Evolutionary conservation across 805 yeast genomes (phyloP).

Genomic region (Wickerhamiella hasegawae): DNA sequence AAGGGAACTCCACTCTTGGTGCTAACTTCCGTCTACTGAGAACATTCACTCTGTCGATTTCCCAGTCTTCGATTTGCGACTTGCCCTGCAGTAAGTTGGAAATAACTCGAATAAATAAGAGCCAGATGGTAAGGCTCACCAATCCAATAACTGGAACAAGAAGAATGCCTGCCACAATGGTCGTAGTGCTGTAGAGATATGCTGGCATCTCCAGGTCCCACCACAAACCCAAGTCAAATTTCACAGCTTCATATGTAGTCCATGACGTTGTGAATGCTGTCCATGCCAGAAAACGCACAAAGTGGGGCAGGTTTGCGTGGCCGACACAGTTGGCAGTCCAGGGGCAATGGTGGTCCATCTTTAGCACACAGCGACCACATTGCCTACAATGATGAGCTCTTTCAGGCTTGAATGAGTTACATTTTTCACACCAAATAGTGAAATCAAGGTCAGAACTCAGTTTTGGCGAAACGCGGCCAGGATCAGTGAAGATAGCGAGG

Average conservation of each 20-base stretch:
- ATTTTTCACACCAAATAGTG: constrained; percentile 10
- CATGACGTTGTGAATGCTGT: constrained; percentile 23
- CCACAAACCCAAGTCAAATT: constrained; percentile 15
- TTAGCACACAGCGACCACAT: constrained; percentile 26
- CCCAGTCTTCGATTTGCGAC: constrained; percentile 92
- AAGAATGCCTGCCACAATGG: constrained; percentile 39
- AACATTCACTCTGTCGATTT: constrained; percentile 59
- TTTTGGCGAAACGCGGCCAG: constrained; percentile 34
- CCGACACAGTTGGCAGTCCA: constrained; percentile 92
- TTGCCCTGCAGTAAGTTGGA: constrained; percentile 43
- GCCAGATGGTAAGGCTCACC: constrained; percentile 41
- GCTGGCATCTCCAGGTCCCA: constrained; percentile 32
- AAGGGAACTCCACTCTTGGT: constrained; percentile 47
- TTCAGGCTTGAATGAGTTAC: constrained; percentile 24
- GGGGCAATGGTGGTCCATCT: constrained; percentile 62
- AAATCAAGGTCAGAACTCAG: constrained; percentile 15
- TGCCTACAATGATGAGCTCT: constrained; percentile 28
- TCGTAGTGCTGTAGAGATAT: constrained; percentile 35
- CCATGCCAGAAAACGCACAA: constrained; percentile 54
- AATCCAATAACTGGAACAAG: constrained; percentile 40
- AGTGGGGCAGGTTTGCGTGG: constrained; percentile 59
- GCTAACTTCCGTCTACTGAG: constrained; percentile 30
- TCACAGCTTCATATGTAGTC: constrained; percentile 18
- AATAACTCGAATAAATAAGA: constrained; percentile 47
- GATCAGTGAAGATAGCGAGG: constrained; percentile 46